Base-by-base conservation (phyloP, 2,329 filamentous ascomycete genomes). In the Aspergillus texensis region DNA sequence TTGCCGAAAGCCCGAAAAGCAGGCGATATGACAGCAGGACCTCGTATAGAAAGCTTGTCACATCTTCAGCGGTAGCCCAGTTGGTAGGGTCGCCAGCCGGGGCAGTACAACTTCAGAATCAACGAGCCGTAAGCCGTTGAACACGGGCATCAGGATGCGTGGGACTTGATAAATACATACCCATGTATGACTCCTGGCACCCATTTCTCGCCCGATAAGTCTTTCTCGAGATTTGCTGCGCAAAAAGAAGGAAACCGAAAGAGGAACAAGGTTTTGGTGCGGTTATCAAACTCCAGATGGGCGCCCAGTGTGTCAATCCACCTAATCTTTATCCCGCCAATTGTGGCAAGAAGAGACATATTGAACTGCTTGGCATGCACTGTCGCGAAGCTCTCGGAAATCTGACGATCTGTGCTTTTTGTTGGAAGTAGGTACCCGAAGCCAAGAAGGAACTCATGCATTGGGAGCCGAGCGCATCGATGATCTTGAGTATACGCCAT, bases 361-460 rank as follows among this genome's bases (percentile, higher is more conserved):
- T 65, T 65, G 43, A 65, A 60, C 28, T 12, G 26, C 28, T 53
- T 60, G n/a, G 43, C 46, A 32, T 59, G 16, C 16, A 64, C 46
- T 56, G 43, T 26, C 58, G 54, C 19, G 57, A 64, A 41, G 26
- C 53, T 16, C 48, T 30, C 43, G 41, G 58, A n/a, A 50, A 34
- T 65, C 52, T 45, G 41, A 32, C 16, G 57, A 46, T 46, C 41
- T 62, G 5, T 60, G 16, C 28, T 62, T 62, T 28, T 57, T 60
- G 62, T 52, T 10, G 60, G 59, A 11, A 60, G 52, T 21, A 62
- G 60, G 9, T 62, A 52, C 11, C 62, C 60, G 39, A 65, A 65
- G 10, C 62, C 62, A 52, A 65, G 62, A 12, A 65, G 62, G 21
- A 65, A 41, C 48, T 65, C 60, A 32, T 60, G 62, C 12, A 65